Evolutionary conservation across 2,329 filamentous ascomycete species (phyloP).

Genomic region (Hypoxylon rubiginosum): DNA sequence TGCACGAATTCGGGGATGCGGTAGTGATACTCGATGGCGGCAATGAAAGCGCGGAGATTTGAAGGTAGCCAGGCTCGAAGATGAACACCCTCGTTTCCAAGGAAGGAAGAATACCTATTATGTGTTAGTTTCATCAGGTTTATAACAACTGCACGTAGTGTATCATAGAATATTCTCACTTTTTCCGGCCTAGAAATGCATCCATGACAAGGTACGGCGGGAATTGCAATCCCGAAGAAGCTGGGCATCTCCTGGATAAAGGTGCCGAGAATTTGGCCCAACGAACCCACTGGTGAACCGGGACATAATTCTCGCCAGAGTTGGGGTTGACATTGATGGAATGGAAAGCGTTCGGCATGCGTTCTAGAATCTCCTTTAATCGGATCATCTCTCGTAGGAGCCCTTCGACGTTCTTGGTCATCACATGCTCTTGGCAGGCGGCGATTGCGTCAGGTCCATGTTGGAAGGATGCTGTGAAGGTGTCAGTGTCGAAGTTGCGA

Average conservation of each 20-base stretch:
- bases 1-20: conserved; percentile 66
- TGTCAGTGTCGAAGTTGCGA: neutral
- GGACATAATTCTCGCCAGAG: conserved; percentile 64
- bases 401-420: conserved; percentile 65
- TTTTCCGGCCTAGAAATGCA: conserved; percentile 66
- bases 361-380: conserved; percentile 66
- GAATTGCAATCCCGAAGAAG: conserved; percentile 65
- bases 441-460: conserved; percentile 66
- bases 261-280: conserved; percentile 66
- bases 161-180: conserved; percentile 37
- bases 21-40: conserved; percentile 68
- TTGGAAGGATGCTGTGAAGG: conserved; percentile 60
- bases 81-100: conserved; percentile 66
- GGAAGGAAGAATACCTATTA: conserved; percentile 61
- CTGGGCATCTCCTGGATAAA: conserved; percentile 64
- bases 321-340: conserved; percentile 67
- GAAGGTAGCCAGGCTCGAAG: conserved; percentile 67
- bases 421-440: conserved; percentile 66
- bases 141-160: neutral
- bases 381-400: conserved; percentile 64
- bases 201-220: conserved; percentile 68
- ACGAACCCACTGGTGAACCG: conserved; percentile 63
- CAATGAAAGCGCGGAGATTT: conserved; percentile 68
- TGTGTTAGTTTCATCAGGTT: conserved; percentile 10
- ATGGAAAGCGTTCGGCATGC: conserved; percentile 67